phyloP scores from a whole-genome alignment of 495 filamentous ascomycete genomes.

The Pseudevernia furfuracea region DNA sequence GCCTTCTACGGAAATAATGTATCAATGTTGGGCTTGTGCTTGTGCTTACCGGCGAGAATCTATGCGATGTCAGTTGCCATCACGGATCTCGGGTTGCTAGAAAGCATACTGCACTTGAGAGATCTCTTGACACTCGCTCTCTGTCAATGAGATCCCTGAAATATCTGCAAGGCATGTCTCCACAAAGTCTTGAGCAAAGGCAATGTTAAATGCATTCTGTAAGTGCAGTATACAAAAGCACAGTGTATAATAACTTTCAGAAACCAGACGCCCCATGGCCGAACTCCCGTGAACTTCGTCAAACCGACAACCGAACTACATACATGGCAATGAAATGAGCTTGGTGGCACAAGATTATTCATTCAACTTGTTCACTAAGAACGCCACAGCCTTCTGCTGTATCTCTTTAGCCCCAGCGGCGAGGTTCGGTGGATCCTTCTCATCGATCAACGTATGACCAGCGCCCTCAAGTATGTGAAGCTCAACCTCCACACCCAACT shows the following conservation, averaged over 20 bases:
- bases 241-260: background rate
- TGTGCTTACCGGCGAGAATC: background rate
- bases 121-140: conserved; percentile 16
- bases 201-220: background rate
- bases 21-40: background rate
- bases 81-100: background rate
- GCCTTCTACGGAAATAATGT: no score
- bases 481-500: conserved; percentile 7
- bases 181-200: background rate
- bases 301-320: background rate
- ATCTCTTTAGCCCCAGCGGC: background rate
- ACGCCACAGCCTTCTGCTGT: background rate
- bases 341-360: background rate
- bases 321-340: background rate
- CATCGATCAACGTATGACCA: background rate
- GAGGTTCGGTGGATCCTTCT: background rate
- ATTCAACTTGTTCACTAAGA: background rate
- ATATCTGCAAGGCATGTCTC: background rate
- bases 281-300: background rate
- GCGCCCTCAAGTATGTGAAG: conserved; percentile 5
- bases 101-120: background rate
- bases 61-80: background rate
- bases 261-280: background rate
- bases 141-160: background rate
- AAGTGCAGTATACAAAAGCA: background rate